Percentiles rank a stretch among this genome's conserved stretches.
Conservation (phyloP, 495 filamentous ascomycete species). For the Aspergillus nidulans region DNA sequence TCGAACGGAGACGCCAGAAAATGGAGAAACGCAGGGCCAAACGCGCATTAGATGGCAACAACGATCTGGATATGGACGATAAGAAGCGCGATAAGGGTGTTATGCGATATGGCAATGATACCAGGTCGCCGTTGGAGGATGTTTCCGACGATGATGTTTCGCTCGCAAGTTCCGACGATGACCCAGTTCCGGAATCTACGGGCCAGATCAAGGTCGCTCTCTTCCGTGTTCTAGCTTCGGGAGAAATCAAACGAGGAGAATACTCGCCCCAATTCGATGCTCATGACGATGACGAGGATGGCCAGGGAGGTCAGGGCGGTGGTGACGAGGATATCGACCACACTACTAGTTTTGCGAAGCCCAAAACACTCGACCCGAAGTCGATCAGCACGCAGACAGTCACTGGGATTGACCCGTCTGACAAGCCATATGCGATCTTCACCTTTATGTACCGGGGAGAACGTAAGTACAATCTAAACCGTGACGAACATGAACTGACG, state of each 20-base stretch:
- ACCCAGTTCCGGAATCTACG: slow-evolving; percentile 86
- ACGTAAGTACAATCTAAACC: slow-evolving; percentile 55
- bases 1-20: slow-evolving; percentile 80
- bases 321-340: slow-evolving; percentile 78
- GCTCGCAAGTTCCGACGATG: slow-evolving; percentile 76
- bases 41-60: slow-evolving; percentile 49
- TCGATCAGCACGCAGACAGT: slow-evolving; percentile 97
- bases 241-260: slow-evolving; percentile 94
- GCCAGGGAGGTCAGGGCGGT: slow-evolving; percentile 39
- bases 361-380: slow-evolving; percentile 94
- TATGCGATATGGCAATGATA: slow-evolving; percentile 72
- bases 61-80: slow-evolving; percentile 48
- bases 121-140: slow-evolving; percentile 65
- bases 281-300: slow-evolving; percentile 82
- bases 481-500: slow-evolving; percentile 4
- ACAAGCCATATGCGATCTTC: slow-evolving; percentile 93
- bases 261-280: slow-evolving; percentile 98
- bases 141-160: slow-evolving; percentile 65
- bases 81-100: slow-evolving; percentile 53
- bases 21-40: slow-evolving; percentile 79
- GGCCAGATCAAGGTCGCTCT: slow-evolving; percentile 98
- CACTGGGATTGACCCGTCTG: slow-evolving; percentile 92
- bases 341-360: slow-evolving; percentile 97
- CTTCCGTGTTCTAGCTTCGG: slow-evolving; percentile 91
- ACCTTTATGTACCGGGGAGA: slow-evolving; percentile 98